Base-by-base conservation (phyloP, 192 early-diverging fungal genomes). In the Mortierella claussenii region DNA sequence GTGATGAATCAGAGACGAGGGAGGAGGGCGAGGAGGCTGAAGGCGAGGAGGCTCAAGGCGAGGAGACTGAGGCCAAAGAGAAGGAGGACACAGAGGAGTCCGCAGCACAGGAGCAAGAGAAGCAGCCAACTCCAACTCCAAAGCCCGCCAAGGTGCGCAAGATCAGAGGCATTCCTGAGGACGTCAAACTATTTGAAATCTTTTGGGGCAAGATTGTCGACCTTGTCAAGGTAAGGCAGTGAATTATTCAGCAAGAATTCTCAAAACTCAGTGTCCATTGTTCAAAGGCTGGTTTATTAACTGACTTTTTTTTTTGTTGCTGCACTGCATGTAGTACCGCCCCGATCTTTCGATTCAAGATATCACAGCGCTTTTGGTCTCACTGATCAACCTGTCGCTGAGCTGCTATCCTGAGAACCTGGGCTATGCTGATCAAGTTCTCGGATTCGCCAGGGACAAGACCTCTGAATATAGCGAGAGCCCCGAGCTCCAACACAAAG, bases 121-220 rank as follows among this genome's bases (percentile, higher is more conserved):
- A n/a, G n/a, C 65, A 79, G 44, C 45, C 61, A 5, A 48, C 69
- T 15, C 58, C 81, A 55, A 57, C 68, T 2, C 52, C 66, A 46
- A 57, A 79, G 21, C 60, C 80, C 23, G 55, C 71, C 23, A 74
- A 71, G 31, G 79, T 85, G 7, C 82, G 75, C 36, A 86, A 85
- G 59, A 82, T 83, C 34, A 86, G 88, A 60, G 95, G 93, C 17
- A 95, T 95, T 55, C 95, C 94, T 8, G 88, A 93, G 33, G 93
- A 95, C 65, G 91, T 95, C 20, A 85, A 89, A 48, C 81, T 99
- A 18, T 99, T 99, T 85, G 94, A 93, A 52, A 93, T 98, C 30
- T 99, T 99, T 79, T 99, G 98, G 98, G 83, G 78, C 30, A 96
- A 99, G 75, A 93, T 99, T 64, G 92, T 92, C 28, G 90, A 93